These are phyloP conservation scores for Ustilago xerochloae DNA, from an alignment of 1,284 basidiomycete genomes.

Conservation along the genomic window DNA sequence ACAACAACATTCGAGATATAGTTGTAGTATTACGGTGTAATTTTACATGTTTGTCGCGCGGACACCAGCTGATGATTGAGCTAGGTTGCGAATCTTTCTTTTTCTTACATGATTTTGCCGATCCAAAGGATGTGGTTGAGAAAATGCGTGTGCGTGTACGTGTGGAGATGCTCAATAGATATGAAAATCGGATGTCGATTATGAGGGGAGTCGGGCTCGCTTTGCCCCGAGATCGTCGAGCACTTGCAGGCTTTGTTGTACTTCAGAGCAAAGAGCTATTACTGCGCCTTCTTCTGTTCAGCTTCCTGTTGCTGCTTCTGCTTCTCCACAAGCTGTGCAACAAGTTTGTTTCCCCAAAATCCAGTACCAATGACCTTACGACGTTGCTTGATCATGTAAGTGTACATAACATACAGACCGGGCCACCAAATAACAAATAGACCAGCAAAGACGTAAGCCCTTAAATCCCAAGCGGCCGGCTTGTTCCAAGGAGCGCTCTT, in stretches of 20 bases:
- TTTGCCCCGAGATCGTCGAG: too few species aligned
- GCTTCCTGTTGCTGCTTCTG: slow-evolving; percentile 49
- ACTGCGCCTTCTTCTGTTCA: slow-evolving; percentile 66
- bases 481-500: slow-evolving; percentile 49
- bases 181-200: too few species aligned
- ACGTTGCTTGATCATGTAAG: slow-evolving; percentile 87
- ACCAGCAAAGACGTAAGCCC: slow-evolving; percentile 71
- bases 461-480: slow-evolving; percentile 38
- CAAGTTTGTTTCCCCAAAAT: slow-evolving; percentile 59
- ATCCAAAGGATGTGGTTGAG: too few species aligned
- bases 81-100: neutral
- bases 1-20: neutral
- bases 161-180: too few species aligned
- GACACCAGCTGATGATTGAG: neutral
- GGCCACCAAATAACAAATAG: slow-evolving; percentile 92
- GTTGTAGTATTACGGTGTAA: slow-evolving; percentile 1
- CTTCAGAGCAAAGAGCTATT: neutral
- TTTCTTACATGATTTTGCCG: neutral
- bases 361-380: slow-evolving; percentile 77
- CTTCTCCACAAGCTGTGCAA: slow-evolving; percentile 52
- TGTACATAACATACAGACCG: slow-evolving; percentile 86
- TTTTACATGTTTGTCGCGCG: slow-evolving; percentile 8
- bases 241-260: too few species aligned
- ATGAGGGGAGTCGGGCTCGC: too few species aligned
- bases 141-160: too few species aligned